Conservation (phyloP, 495 filamentous ascomycete species). For the Xylaria venustula region DNA sequence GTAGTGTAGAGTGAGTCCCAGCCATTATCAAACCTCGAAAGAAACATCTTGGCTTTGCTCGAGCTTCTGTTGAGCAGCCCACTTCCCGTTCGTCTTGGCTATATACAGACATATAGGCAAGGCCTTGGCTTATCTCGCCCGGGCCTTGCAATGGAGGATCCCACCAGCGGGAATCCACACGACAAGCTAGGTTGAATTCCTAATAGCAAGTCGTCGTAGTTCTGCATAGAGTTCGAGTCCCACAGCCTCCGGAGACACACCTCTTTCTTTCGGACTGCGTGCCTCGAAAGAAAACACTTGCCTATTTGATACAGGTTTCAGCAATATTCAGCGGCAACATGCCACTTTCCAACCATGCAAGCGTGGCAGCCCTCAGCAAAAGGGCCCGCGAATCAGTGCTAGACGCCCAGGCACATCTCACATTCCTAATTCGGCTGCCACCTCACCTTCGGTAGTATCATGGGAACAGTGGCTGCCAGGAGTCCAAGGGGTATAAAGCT, state of each 20-base stretch:
- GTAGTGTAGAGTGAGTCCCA: background rate
- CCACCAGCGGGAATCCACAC: background rate
- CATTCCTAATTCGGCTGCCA: conserved; percentile 8
- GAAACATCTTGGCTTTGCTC: no score
- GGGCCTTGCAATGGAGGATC: background rate
- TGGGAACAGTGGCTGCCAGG: background rate
- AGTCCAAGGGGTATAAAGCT: background rate
- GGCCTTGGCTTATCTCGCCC: background rate
- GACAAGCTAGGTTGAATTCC: background rate
- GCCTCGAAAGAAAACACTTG: background rate
- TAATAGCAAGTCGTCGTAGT: background rate
- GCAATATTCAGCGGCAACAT: background rate
- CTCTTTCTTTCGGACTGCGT: background rate
- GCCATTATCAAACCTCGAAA: no score
- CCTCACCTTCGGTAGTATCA: background rate
- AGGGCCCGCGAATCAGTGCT: background rate
- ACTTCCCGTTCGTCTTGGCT: background rate
- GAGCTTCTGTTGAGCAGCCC: background rate
- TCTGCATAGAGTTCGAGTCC: background rate
- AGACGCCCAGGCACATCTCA: background rate
- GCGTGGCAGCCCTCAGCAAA: background rate
- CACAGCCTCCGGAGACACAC: background rate
- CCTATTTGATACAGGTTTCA: conserved; percentile 2
- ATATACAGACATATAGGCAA: background rate
- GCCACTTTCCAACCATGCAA: conserved; percentile 1